Conservation (phyloP, 1,284 basidiomycete genomes). For the Puccinia brachypodii region DNA sequence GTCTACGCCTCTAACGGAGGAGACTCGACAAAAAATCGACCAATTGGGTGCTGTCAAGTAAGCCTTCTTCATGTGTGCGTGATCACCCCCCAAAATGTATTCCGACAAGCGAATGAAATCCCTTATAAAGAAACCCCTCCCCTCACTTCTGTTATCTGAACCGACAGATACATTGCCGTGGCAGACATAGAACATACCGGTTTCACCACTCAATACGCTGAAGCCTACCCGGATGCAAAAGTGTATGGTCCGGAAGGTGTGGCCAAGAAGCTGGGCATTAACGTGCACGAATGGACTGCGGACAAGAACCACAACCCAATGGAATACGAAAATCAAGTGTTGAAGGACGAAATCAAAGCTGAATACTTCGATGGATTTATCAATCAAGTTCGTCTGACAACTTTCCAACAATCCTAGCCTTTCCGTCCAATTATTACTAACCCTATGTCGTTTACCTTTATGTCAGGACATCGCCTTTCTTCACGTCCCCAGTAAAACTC, state of each 20-base stretch:
- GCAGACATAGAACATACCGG: constrained; percentile 61
- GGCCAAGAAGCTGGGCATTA: constrained; percentile 31
- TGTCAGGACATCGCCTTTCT: constrained; percentile 81
- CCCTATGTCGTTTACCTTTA: too few species aligned
- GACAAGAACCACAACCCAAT: constrained; percentile 41
- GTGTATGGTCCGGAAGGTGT: constrained; percentile 51
- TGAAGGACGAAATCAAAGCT: constrained; percentile 48
- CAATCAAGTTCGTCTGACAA: constrained; percentile 50
- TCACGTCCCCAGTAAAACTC: constrained; percentile 72
- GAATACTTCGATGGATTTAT: constrained; percentile 51
- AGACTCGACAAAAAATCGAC: constrained; percentile 70
- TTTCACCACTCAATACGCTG: constrained; percentile 55
- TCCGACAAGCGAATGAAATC: neutral
- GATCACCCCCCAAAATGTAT: neutral
- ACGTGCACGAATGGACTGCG: constrained; percentile 49
- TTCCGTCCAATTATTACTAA: too few species aligned
- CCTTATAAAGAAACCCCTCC: neutral
- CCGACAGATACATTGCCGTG: constrained; percentile 59
- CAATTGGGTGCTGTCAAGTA: constrained; percentile 75
- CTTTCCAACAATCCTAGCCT: neutral
- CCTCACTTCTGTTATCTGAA: constrained; percentile 1
- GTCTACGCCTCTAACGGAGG: constrained; percentile 73
- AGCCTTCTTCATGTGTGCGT: constrained; percentile 51
- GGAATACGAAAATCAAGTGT: constrained; percentile 25
- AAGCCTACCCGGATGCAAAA: constrained; percentile 52